These are phyloP conservation scores for Asterella californica DNA, from an alignment of 225 moss, liverwort and hornwort genomes.

Conservation along the genomic window DNA sequence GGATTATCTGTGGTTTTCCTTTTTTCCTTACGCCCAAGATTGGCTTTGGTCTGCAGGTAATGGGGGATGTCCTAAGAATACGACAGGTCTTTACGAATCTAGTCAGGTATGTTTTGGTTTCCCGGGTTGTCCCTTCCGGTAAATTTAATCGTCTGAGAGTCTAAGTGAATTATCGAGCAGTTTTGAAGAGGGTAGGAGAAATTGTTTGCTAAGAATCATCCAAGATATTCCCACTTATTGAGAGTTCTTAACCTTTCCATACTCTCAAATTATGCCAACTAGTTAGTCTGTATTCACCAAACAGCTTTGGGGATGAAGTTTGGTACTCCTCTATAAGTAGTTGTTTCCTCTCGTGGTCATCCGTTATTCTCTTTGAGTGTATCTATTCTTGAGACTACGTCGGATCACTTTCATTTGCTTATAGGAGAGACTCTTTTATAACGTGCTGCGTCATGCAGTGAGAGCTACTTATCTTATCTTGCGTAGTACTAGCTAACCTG, in stretches of 20 bases:
- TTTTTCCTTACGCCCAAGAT: background rate
- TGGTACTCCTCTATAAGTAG: too few relatives aligned
- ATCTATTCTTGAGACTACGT: background rate
- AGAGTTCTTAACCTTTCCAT: too few relatives aligned
- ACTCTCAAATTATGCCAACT: too few relatives aligned
- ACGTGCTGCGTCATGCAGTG: background rate
- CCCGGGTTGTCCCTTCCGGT: background rate
- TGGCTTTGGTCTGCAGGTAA: slow-evolving; percentile 43
- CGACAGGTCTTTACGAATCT: slow-evolving; percentile 83
- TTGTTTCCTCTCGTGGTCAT: background rate
- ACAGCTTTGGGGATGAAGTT: too few relatives aligned
- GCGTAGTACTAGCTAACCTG: background rate
- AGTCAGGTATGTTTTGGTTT: slow-evolving; percentile 53
- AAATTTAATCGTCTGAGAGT: background rate
- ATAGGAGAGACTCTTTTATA: background rate
- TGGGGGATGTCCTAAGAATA: slow-evolving; percentile 81
- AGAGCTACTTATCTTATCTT: background rate
- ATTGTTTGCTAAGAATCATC: background rate
- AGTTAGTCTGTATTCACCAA: too few relatives aligned
- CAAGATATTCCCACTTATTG: too few relatives aligned
- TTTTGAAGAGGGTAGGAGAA: background rate
- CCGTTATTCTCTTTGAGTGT: background rate
- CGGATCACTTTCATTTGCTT: background rate
- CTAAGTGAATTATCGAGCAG: background rate
- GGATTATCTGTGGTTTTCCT: too few relatives aligned